A percentile compares a stretch with the other conserved stretches of the same genome.
These are phyloP conservation scores for Eimeria sp. DNA, from an alignment of 169 alveolate genomes.

Conservation along the genomic window DNA sequence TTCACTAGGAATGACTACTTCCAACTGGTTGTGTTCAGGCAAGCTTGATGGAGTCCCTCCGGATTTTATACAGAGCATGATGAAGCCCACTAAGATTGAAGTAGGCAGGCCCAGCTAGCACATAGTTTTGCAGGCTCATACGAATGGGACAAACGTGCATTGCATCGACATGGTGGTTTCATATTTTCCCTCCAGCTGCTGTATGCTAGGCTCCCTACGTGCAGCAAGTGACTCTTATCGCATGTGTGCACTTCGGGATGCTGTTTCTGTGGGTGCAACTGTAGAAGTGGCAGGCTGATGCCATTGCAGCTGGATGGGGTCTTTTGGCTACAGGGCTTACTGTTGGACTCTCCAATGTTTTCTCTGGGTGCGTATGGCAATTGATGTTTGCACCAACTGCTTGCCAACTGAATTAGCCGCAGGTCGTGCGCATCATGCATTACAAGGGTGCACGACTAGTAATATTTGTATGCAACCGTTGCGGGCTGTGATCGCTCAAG, in stretches of 20 bases:
- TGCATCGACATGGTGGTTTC: background rate
- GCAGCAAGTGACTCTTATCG: background rate
- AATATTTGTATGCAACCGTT: background rate
- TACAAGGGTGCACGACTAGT: background rate
- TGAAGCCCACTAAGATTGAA: slow-evolving; percentile 9
- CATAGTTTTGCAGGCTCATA: background rate
- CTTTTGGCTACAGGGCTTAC: slow-evolving; percentile 98
- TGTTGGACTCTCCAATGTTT: slow-evolving; percentile 99
- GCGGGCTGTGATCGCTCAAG: background rate
- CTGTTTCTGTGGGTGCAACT: background rate
- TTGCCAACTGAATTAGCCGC: background rate
- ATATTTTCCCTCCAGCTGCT: too few species aligned
- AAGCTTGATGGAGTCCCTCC: slow-evolving; percentile 76
- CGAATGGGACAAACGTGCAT: background rate
- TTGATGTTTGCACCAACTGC: slow-evolving; percentile 10
- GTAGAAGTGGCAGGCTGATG: slow-evolving; percentile 87
- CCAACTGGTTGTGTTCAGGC: background rate
- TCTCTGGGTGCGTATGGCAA: slow-evolving; percentile 95
- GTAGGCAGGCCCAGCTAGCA: slow-evolving; percentile 23
- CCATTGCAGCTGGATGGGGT: slow-evolving; percentile 95
- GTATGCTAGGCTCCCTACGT: background rate
- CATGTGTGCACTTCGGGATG: background rate
- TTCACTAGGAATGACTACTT: background rate
- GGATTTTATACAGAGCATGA: slow-evolving; percentile 61
- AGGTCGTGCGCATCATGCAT: background rate